Evolutionary conservation across 768 basidiomycete genomes (phyloP).

Genomic region (Daedaleopsis nitida): DNA sequence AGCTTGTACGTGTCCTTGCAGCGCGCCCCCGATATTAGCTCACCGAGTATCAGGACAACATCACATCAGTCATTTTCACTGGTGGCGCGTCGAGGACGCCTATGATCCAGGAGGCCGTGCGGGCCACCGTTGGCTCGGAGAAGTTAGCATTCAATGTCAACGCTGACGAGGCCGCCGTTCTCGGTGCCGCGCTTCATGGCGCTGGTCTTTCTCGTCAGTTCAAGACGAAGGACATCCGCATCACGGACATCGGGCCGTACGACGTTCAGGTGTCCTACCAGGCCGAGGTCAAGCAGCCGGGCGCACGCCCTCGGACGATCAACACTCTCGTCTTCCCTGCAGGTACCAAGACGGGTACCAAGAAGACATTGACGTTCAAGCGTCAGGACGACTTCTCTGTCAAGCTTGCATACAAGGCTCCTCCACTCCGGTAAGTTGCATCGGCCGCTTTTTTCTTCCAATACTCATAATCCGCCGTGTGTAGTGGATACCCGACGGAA

Average conservation of each 20-base stretch:
- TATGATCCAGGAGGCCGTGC: slow-evolving; percentile 86
- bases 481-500: slow-evolving; percentile 70
- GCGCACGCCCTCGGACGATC: slow-evolving; percentile 64
- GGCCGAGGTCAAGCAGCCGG: slow-evolving; percentile 55
- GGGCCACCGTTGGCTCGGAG: slow-evolving; percentile 74
- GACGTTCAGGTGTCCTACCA: slow-evolving; percentile 82
- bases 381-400: slow-evolving; percentile 83
- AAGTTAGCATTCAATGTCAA: slow-evolving; percentile 95
- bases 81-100: slow-evolving; percentile 91
- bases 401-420: slow-evolving; percentile 73
- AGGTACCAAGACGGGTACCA: slow-evolving; percentile 75
- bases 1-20: slow-evolving; percentile 48
- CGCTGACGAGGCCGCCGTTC: slow-evolving; percentile 93
- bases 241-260: slow-evolving; percentile 70
- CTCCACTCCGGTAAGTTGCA: slow-evolving; percentile 58
- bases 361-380: slow-evolving; percentile 86
- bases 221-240: slow-evolving; percentile 92
- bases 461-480: neutral
- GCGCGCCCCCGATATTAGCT: neutral
- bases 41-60: slow-evolving; percentile 51
- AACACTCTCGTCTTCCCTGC: slow-evolving; percentile 76
- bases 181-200: slow-evolving; percentile 90
- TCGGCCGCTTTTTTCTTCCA: neutral
- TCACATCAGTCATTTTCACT: slow-evolving; percentile 89
- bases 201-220: slow-evolving; percentile 88